phyloP scores from a whole-genome alignment of 768 basidiomycete species.

The Pholiota conissans region DNA sequence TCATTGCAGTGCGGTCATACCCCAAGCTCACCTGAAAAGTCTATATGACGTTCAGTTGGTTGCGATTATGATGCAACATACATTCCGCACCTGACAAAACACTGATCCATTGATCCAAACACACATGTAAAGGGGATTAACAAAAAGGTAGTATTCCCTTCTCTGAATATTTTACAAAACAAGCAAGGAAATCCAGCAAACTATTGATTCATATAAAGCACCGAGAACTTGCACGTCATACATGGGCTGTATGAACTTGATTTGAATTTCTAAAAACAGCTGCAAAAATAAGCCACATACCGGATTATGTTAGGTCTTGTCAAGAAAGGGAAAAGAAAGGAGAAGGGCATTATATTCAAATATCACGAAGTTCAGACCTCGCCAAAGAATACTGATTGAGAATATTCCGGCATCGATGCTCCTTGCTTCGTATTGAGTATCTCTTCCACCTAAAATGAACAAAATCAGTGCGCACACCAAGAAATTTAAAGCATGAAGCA shows the following conservation, averaged over 20 bases:
- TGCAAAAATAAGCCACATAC: not conserved
- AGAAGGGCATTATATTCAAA: not conserved
- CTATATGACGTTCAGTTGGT: too few species aligned
- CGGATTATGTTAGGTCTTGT: not conserved
- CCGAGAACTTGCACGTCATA: not conserved
- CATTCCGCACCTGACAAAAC: too few species aligned
- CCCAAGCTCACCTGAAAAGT: not conserved
- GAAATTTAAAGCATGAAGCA: not conserved
- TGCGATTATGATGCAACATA: too few species aligned
- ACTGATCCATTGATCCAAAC: too few species aligned
- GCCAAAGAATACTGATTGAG: conserved; percentile 62
- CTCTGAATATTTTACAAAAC: not conserved
- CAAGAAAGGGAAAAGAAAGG: not conserved
- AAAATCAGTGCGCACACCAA: not conserved
- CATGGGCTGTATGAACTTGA: not conserved
- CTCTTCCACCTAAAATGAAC: conserved; percentile 59
- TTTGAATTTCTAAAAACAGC: too few species aligned
- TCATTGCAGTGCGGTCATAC: not conserved
- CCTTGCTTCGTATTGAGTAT: conserved; percentile 77
- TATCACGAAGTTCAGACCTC: conserved; percentile 29
- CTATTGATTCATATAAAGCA: not conserved
- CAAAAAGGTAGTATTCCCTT: not conserved
- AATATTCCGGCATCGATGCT: conserved; percentile 47
- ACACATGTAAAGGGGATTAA: not conserved
- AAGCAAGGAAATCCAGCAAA: not conserved